Evolutionary conservation across 2,329 filamentous ascomycete species (phyloP).

Genomic region (Neurospora sp.): DNA sequence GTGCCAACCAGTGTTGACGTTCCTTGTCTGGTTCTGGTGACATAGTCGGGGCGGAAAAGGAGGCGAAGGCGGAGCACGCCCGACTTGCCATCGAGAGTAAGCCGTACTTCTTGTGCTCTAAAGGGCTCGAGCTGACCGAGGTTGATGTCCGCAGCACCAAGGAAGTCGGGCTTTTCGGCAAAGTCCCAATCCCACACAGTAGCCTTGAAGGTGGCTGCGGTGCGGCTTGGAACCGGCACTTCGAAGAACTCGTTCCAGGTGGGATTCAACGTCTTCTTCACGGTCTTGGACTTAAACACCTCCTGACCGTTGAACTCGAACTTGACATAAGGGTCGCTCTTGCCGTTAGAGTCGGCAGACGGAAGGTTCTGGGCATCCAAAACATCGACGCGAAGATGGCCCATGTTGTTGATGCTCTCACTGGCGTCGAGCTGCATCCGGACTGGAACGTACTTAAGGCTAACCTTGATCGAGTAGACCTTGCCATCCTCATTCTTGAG

Average conservation of each 20-base stretch:
- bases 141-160: constrained; percentile 70
- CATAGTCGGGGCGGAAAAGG: constrained; percentile 87
- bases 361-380: constrained; percentile 82
- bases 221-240: constrained; percentile 69
- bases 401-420: constrained; percentile 99
- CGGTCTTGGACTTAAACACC: constrained; percentile 87
- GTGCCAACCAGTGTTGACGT: constrained; percentile 89
- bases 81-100: constrained; percentile 79
- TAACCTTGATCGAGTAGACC: constrained; percentile 74
- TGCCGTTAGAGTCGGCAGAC: constrained; percentile 89
- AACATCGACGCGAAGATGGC: constrained; percentile 85
- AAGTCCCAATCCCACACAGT: constrained; percentile 95
- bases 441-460: constrained; percentile 87
- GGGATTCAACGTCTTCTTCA: constrained; percentile 94
- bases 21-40: constrained; percentile 76
- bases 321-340: constrained; percentile 93
- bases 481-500: constrained; percentile 70
- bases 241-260: constrained; percentile 97
- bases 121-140: constrained; percentile 79
- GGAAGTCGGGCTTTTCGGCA: constrained; percentile 82
- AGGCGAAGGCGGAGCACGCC: constrained; percentile 73
- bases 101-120: constrained; percentile 61
- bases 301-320: constrained; percentile 85
- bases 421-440: constrained; percentile 88
- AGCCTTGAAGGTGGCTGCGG: constrained; percentile 70